Percentiles rank a stretch among this genome's conserved stretches.
Evolutionary conservation across 2,329 filamentous ascomycete species (phyloP).

Genomic region (Penicillium hordei): DNA sequence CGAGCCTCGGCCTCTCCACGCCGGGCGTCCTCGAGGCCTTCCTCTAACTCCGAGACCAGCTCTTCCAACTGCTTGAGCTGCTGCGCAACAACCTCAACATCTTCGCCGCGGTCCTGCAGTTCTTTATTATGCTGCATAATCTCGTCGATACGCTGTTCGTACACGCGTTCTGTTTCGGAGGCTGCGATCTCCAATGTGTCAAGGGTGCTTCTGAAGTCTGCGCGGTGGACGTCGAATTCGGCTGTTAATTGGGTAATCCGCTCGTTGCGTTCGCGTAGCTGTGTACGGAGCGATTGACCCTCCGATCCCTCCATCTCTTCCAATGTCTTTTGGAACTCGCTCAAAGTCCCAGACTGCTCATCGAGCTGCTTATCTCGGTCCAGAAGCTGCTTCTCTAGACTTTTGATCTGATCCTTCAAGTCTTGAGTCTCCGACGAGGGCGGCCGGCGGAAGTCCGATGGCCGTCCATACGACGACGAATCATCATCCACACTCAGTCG

Average conservation of each 20-base stretch:
- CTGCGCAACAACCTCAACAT: conserved; percentile 85
- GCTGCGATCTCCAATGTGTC: conserved; percentile 95
- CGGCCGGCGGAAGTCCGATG: conserved; percentile 32
- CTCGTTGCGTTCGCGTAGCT: conserved; percentile 92
- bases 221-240: conserved; percentile 91
- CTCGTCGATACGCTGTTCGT: conserved; percentile 63
- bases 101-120: conserved; percentile 76
- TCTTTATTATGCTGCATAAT: conserved; percentile 81
- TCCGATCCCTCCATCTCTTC: conserved; percentile 82
- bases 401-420: conserved; percentile 70
- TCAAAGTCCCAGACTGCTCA: conserved; percentile 77
- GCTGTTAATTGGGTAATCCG: conserved; percentile 90
- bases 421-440: conserved; percentile 33
- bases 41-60: conserved; percentile 92
- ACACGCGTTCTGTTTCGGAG: conserved; percentile 89
- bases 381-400: conserved; percentile 70
- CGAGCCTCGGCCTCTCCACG: conserved; percentile 92
- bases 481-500: conserved; percentile 42
- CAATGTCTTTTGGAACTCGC: conserved; percentile 86
- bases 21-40: conserved; percentile 90
- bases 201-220: conserved; percentile 94
- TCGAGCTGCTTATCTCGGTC: conserved; percentile 85
- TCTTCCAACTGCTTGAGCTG: conserved; percentile 96
- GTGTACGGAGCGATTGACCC: conserved; percentile 70
- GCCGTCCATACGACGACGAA: conserved; percentile 31